Evolutionary conservation across 1,284 basidiomycete species (phyloP).

Genomic region (Sporisorium sorghi): DNA sequence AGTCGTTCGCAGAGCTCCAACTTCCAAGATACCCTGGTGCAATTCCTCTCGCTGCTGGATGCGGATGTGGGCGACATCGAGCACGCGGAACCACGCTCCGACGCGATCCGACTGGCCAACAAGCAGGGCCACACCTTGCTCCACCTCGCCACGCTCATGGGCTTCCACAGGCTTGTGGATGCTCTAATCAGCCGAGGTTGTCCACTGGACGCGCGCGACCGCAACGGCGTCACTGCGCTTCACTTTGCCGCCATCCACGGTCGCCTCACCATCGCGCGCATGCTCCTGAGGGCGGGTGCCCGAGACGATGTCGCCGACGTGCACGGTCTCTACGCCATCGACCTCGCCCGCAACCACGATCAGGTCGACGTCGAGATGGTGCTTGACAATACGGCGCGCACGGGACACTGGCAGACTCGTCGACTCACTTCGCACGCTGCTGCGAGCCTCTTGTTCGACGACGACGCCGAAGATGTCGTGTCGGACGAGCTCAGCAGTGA

Average conservation of each 20-base stretch:
- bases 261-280: slow-evolving; percentile 76
- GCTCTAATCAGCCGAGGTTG: slow-evolving; percentile 81
- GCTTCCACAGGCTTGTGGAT: slow-evolving; percentile 78
- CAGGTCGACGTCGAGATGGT: slow-evolving; percentile 71
- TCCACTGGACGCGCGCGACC: slow-evolving; percentile 85
- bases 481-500: slow-evolving; percentile 55
- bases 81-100: slow-evolving; percentile 12
- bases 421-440: slow-evolving; percentile 35
- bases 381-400: slow-evolving; percentile 56
- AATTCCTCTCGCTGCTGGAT: slow-evolving; percentile 82
- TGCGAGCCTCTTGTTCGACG: slow-evolving; percentile 63
- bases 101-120: slow-evolving; percentile 71
- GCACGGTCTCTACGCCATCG: slow-evolving; percentile 82
- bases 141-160: slow-evolving; percentile 86
- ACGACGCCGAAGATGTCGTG: slow-evolving; percentile 33
- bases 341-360: slow-evolving; percentile 77
- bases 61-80: slow-evolving; percentile 34
- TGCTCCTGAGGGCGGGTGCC: slow-evolving; percentile 83
- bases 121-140: slow-evolving; percentile 73
- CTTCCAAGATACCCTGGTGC: slow-evolving; percentile 82
- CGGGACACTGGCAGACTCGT: slow-evolving; percentile 46
- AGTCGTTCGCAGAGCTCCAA: slow-evolving; percentile 70
- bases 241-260: slow-evolving; percentile 84
- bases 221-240: slow-evolving; percentile 89
- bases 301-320: slow-evolving; percentile 80